phyloP scores from a whole-genome alignment of 495 filamentous ascomycete species.

The Xylaria scruposa region DNA sequence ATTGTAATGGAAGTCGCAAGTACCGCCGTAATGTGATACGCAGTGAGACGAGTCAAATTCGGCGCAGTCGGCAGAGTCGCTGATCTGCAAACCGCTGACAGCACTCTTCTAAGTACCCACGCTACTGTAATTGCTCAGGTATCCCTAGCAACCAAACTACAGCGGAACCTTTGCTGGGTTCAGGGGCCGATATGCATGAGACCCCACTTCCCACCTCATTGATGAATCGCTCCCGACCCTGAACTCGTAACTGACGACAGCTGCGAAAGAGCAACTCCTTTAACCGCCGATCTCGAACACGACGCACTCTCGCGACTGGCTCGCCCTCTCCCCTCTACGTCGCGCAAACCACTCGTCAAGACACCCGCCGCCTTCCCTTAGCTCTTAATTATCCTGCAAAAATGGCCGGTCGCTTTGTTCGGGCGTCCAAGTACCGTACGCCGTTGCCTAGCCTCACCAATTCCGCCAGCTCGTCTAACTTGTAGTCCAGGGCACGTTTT shows the following conservation, averaged over 20 bases:
- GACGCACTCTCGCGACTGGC: constrained; percentile 17
- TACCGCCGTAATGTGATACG: neutral
- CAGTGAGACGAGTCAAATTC: neutral
- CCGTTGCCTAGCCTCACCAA: constrained; percentile 39
- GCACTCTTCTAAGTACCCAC: constrained; percentile 1
- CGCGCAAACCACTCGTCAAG: neutral
- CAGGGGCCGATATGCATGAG: constrained; percentile 20
- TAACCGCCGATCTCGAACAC: neutral
- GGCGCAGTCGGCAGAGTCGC: neutral
- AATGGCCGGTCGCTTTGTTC: constrained; percentile 98
- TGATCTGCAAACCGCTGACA: neutral
- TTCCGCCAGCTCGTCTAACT: constrained; percentile 38
- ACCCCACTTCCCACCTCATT: constrained; percentile 13
- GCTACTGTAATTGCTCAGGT: neutral
- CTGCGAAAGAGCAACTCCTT: constrained; percentile 14
- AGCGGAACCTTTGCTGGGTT: constrained; percentile 1
- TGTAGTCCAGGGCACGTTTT: constrained; percentile 87
- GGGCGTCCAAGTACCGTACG: constrained; percentile 98
- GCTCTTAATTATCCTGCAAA: constrained; percentile 23
- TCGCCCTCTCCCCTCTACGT: neutral
- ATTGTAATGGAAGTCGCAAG: neutral
- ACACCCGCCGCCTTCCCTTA: neutral
- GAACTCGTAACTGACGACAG: constrained; percentile 7
- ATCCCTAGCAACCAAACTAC: constrained; percentile 21
- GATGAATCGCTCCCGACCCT: constrained; percentile 18